Percentiles rank a stretch among this genome's conserved stretches.
phyloP scores from a whole-genome alignment of 1,139 yeast species.

The Trichomonascaceae sp. region DNA sequence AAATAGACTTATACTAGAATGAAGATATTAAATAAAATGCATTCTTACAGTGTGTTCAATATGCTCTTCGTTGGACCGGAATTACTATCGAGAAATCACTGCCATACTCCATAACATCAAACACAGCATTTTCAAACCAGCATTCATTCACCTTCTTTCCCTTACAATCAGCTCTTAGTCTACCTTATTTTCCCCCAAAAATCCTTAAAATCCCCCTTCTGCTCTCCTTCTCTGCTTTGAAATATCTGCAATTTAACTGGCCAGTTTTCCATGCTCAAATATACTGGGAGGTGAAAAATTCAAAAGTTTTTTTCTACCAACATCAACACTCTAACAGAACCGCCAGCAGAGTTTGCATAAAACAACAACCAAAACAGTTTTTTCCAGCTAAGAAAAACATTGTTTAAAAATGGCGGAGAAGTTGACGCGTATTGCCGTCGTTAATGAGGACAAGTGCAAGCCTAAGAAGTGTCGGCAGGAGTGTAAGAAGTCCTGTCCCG shows the following conservation, averaged over 20 bases:
- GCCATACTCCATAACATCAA: too few species aligned
- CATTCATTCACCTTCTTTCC: neutral
- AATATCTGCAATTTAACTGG: neutral
- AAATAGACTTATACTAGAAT: too few species aligned
- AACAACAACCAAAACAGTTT: neutral
- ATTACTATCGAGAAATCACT: too few species aligned
- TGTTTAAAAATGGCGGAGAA: slow-evolving; percentile 12
- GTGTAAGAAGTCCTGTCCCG: slow-evolving; percentile 95
- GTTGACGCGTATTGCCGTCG: slow-evolving; percentile 64
- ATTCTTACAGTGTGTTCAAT: too few species aligned
- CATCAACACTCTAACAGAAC: neutral
- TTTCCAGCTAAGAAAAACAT: neutral
- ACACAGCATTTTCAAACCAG: neutral
- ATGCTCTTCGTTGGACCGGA: too few species aligned
- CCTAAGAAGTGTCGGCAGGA: slow-evolving; percentile 98
- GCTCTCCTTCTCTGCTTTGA: neutral
- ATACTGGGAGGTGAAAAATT: neutral
- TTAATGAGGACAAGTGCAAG: slow-evolving; percentile 87
- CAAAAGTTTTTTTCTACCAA: neutral
- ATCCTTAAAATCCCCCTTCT: neutral
- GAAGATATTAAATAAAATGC: too few species aligned
- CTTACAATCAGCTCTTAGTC: neutral
- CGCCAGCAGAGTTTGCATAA: neutral
- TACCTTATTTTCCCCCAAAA: neutral
- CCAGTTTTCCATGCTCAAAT: neutral